These are phyloP conservation scores for Xylogone sp. DNA, from an alignment of 2,329 filamentous ascomycete species.

Conservation along the genomic window DNA sequence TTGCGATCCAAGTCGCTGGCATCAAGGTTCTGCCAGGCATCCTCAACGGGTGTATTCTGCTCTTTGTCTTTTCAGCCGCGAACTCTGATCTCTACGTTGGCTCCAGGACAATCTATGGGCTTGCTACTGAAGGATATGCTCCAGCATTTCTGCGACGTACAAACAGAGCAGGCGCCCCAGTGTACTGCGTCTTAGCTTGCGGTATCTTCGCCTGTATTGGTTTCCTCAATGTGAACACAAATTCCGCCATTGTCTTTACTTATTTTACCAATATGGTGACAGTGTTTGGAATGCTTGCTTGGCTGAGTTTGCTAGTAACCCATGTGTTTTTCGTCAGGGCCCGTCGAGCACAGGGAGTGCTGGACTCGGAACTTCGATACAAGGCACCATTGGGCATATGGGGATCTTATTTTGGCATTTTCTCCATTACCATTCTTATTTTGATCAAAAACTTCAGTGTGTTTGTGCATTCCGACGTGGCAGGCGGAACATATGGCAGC, in stretches of 20 bases:
- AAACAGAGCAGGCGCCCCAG: slow-evolving; percentile 53
- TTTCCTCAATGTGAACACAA: slow-evolving; percentile 60
- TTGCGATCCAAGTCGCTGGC: slow-evolving; percentile 61
- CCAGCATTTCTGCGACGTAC: slow-evolving; percentile 51
- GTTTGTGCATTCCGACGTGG: slow-evolving; percentile 46
- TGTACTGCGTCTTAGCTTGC: slow-evolving; percentile 38
- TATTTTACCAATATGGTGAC: slow-evolving; percentile 68
- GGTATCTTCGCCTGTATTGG: slow-evolving; percentile 46
- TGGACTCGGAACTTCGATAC: slow-evolving; percentile 55
- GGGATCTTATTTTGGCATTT: slow-evolving; percentile 60
- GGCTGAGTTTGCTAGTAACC: slow-evolving; percentile 55
- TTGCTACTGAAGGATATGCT: slow-evolving; percentile 63
- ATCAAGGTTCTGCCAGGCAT: slow-evolving; percentile 62
- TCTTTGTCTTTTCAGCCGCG: slow-evolving; percentile 60
- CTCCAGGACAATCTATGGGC: slow-evolving; percentile 65
- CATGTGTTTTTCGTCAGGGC: slow-evolving; percentile 65
- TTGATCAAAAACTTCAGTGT: slow-evolving; percentile 81
- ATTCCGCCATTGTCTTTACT: slow-evolving; percentile 59
- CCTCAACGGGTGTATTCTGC: slow-evolving; percentile 65
- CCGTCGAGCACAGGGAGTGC: slow-evolving; percentile 56
- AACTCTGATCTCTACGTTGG: slow-evolving; percentile 62
- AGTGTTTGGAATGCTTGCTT: slow-evolving; percentile 25
- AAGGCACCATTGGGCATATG: slow-evolving; percentile 66
- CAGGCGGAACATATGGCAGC: slow-evolving; percentile 34
- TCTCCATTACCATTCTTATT: slow-evolving; percentile 66